Conservation (phyloP, 768 basidiomycete species). For the Pleurotus tuber-regium region DNA sequence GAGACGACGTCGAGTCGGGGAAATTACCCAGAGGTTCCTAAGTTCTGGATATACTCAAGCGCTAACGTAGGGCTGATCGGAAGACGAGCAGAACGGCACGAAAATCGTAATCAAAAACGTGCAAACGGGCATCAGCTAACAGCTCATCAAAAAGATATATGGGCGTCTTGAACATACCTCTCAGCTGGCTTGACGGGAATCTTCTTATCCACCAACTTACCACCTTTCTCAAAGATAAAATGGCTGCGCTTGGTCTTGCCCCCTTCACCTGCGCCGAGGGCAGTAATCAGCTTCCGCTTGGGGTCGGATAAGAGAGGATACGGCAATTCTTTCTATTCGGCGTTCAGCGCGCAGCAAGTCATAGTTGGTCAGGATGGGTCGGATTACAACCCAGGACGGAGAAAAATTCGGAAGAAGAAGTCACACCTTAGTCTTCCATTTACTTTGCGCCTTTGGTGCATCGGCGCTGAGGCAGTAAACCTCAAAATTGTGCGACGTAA, state of each 20-base stretch:
- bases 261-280: constrained; percentile 76
- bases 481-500: constrained; percentile 61
- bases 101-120: background rate
- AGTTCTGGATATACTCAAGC: constrained; percentile 55
- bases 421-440: constrained; percentile 84
- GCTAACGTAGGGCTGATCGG: constrained; percentile 53
- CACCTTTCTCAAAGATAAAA: constrained; percentile 91
- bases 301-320: constrained; percentile 90
- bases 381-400: background rate
- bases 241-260: constrained; percentile 90
- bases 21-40: too few relatives aligned
- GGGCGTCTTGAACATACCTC: too few relatives aligned
- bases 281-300: constrained; percentile 73
- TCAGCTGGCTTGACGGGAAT: constrained; percentile 85
- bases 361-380: too few relatives aligned
- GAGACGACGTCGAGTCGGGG: too few relatives aligned
- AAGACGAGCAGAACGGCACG: background rate
- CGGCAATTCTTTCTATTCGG: constrained; percentile 77
- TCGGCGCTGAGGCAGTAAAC: constrained; percentile 89
- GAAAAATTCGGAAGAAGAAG: background rate
- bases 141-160: too few relatives aligned
- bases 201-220: constrained; percentile 82
- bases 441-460: constrained; percentile 66
- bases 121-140: background rate
- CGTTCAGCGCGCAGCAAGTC: too few relatives aligned